These are phyloP conservation scores for Elsinoe batatas DNA, from an alignment of 2,329 filamentous ascomycete species.

Conservation along the genomic window DNA sequence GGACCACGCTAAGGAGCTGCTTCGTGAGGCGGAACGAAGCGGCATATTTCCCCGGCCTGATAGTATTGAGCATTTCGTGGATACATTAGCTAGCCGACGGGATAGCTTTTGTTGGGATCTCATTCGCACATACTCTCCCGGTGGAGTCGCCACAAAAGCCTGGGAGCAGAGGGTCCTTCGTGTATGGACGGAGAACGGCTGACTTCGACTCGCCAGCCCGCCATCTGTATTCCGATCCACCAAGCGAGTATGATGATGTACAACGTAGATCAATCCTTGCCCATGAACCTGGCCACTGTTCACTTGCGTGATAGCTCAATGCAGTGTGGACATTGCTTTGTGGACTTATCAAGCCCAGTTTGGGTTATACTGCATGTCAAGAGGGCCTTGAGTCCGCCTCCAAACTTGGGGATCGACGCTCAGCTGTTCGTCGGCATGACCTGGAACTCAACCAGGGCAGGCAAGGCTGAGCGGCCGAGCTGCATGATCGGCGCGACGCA, in stretches of 20 bases:
- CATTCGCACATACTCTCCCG: not conserved
- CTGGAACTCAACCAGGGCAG: not conserved
- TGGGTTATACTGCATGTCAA: too few species aligned
- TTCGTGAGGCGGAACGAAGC: not conserved
- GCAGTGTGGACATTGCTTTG: too few species aligned
- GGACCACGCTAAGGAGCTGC: not conserved
- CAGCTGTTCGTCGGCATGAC: not conserved
- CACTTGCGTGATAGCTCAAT: too few species aligned
- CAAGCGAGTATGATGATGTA: too few species aligned
- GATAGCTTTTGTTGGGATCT: slow-evolving; percentile 4
- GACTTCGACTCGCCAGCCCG: not conserved
- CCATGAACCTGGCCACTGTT: too few species aligned
- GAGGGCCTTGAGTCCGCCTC: too few species aligned
- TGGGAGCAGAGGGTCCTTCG: not conserved
- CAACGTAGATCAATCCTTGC: too few species aligned
- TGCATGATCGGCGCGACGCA: not conserved
- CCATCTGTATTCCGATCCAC: not conserved
- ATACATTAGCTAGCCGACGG: not conserved
- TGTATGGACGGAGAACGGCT: not conserved
- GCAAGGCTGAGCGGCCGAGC: not conserved
- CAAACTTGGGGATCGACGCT: not conserved
- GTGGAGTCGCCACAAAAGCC: not conserved
- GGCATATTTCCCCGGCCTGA: not conserved
- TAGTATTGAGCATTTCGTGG: not conserved
- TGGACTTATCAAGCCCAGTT: too few species aligned